Percentiles rank a stretch among this genome's conserved stretches.
Evolutionary conservation across 2,329 filamentous ascomycete species (phyloP).

Genomic region (Apiospora malaysiana): DNA sequence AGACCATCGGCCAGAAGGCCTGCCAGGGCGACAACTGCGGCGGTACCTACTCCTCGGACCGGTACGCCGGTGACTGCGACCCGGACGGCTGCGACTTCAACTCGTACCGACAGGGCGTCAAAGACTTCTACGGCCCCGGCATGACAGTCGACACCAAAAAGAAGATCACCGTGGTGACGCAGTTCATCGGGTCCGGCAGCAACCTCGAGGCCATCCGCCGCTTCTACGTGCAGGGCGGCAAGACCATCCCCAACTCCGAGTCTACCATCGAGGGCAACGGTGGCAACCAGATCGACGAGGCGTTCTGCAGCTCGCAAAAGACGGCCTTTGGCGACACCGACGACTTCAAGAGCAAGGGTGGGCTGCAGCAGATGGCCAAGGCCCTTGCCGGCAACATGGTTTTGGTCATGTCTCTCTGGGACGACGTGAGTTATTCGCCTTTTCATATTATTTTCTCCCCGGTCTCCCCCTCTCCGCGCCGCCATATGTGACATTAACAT

Average conservation of each 20-base stretch:
- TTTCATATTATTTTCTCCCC: background rate
- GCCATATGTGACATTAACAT: too few species aligned
- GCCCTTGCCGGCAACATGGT: constrained; percentile 63
- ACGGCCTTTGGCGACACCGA: constrained; percentile 56
- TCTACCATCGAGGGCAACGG: constrained; percentile 37
- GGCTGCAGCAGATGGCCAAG: constrained; percentile 56
- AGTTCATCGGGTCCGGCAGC: constrained; percentile 57
- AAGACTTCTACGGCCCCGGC: constrained; percentile 63
- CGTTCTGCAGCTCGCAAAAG: constrained; percentile 62
- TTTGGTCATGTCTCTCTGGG: constrained; percentile 64
- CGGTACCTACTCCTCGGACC: constrained; percentile 52
- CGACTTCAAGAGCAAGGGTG: constrained; percentile 57
- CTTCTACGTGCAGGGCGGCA: constrained; percentile 63
- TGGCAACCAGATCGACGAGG: constrained; percentile 51
- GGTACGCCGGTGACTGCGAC: constrained; percentile 65
- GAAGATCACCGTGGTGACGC: constrained; percentile 65
- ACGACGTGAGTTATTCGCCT: constrained; percentile 47
- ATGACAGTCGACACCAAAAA: constrained; percentile 59
- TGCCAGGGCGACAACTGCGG: constrained; percentile 54
- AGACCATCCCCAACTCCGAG: constrained; percentile 49
- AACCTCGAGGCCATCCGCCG: constrained; percentile 59
- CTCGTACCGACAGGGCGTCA: constrained; percentile 65
- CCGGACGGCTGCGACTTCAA: constrained; percentile 71
- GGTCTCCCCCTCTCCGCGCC: too few species aligned
- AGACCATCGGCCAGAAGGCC: constrained; percentile 48